Percentiles rank a stretch among this genome's conserved stretches.
phyloP scores from a whole-genome alignment of 192 early-diverging fungal species.

The Diversispora eburnea region DNA sequence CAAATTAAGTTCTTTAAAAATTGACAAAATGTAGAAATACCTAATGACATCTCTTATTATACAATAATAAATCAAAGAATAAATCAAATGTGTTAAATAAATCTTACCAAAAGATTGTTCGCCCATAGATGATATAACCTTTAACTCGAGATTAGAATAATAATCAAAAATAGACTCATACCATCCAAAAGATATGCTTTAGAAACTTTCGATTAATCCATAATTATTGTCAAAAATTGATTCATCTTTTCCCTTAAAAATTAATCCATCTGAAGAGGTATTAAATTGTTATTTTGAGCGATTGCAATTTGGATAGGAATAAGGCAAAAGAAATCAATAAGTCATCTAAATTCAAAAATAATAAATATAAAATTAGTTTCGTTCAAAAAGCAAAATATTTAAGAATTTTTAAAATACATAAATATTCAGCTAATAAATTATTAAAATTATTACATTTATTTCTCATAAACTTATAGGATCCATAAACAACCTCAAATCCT shows the following conservation, averaged over 20 bases:
- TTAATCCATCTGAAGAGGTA: constrained; percentile 20
- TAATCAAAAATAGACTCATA: constrained; percentile 26
- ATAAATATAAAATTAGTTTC: not conserved
- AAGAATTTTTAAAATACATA: not conserved
- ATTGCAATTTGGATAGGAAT: constrained; percentile 26
- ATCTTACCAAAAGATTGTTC: constrained; percentile 28
- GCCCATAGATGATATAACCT: constrained; percentile 29
- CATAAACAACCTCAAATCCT: constrained; percentile 12
- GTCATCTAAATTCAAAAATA: not conserved
- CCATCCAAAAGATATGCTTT: constrained; percentile 17
- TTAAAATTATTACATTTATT: not conserved
- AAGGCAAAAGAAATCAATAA: constrained; percentile 1
- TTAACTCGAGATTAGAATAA: constrained; percentile 12
- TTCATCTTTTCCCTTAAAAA: not conserved
- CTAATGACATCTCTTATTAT: constrained; percentile 15
- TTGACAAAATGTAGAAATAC: not conserved
- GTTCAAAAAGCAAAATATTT: no score
- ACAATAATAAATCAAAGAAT: no score
- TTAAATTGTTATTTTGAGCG: constrained; percentile 15
- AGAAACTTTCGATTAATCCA: not conserved
- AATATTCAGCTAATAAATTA: not conserved
- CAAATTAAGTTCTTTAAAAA: not conserved
- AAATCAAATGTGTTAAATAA: no score
- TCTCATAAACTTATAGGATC: no score
- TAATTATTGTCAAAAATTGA: not conserved